Evolutionary conservation across 2,329 filamentous ascomycete genomes (phyloP).

Genomic region (Diaporthe australafricana): DNA sequence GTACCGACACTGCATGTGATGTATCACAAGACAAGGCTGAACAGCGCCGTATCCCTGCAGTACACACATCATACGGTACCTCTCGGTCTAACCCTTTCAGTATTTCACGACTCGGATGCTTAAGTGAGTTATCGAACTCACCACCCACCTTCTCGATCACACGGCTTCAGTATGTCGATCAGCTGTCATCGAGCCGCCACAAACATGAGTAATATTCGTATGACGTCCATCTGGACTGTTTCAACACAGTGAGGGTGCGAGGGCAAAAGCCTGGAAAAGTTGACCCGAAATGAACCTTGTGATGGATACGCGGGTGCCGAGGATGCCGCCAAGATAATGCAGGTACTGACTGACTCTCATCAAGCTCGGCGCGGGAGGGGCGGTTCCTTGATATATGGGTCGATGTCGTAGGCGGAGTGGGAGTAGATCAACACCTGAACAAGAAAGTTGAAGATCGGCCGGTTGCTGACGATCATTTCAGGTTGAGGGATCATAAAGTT

Average conservation of each 20-base stretch:
- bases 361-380: constrained; percentile 29
- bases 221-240: neutral
- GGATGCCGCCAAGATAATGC: constrained; percentile 41
- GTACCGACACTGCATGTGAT: constrained; percentile 1
- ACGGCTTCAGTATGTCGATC: neutral
- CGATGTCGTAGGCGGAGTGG: constrained; percentile 41
- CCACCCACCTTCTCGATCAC: neutral
- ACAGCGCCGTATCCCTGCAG: neutral
- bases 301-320: constrained; percentile 38
- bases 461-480: constrained; percentile 42
- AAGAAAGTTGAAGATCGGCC: constrained; percentile 41
- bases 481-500: constrained; percentile 40
- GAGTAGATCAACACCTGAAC: constrained; percentile 43
- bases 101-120: neutral
- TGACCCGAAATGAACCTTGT: constrained; percentile 37
- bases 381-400: constrained; percentile 40
- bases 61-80: neutral
- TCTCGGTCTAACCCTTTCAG: neutral
- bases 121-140: neutral
- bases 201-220: neutral
- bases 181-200: no score
- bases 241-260: neutral
- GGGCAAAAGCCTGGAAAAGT: constrained; percentile 25
- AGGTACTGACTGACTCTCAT: constrained; percentile 33
- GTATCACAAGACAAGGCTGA: neutral